Evolutionary conservation across 2,329 filamentous ascomycete genomes (phyloP).

Genomic region (Penicillium sp.): DNA sequence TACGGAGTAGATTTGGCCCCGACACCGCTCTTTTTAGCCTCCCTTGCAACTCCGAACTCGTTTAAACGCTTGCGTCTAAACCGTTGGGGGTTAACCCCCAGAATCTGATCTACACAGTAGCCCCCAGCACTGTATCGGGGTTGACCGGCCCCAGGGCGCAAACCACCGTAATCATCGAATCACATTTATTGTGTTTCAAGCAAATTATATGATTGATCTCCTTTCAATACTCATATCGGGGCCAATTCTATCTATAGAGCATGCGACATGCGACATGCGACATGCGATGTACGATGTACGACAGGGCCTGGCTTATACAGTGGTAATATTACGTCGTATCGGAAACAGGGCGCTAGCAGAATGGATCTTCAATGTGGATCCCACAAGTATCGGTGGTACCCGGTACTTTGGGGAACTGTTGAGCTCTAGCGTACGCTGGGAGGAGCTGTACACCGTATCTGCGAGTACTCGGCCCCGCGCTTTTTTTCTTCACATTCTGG

Average conservation of each 20-base stretch:
- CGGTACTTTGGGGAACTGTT: conserved; percentile 27
- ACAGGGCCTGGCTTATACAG: not conserved
- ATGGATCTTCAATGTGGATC: conserved; percentile 1
- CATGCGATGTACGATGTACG: not conserved
- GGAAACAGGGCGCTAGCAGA: not conserved
- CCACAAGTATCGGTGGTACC: conserved; percentile 14
- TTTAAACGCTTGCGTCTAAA: not conserved
- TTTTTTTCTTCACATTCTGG: conserved; percentile 21
- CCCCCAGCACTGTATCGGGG: not conserved
- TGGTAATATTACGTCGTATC: not conserved
- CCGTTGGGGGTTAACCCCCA: conserved; percentile 12
- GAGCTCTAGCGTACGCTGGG: conserved; percentile 16
- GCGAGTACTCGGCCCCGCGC: conserved; percentile 26
- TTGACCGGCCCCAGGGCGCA: not conserved
- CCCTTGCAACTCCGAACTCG: not conserved
- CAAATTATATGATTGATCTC: not conserved
- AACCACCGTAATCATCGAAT: not conserved
- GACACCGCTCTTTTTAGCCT: conserved; percentile 1
- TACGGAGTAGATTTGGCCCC: not conserved
- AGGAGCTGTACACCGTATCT: conserved; percentile 31
- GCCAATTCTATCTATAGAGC: not conserved
- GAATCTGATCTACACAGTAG: conserved; percentile 7
- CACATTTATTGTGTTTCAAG: not conserved
- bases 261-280: not conserved
- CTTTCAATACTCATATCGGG: not conserved